A percentile compares a stretch with the other conserved stretches of the same genome.
phyloP scores from a whole-genome alignment of 2,329 filamentous ascomycete genomes.

The Clonostachys solani region DNA sequence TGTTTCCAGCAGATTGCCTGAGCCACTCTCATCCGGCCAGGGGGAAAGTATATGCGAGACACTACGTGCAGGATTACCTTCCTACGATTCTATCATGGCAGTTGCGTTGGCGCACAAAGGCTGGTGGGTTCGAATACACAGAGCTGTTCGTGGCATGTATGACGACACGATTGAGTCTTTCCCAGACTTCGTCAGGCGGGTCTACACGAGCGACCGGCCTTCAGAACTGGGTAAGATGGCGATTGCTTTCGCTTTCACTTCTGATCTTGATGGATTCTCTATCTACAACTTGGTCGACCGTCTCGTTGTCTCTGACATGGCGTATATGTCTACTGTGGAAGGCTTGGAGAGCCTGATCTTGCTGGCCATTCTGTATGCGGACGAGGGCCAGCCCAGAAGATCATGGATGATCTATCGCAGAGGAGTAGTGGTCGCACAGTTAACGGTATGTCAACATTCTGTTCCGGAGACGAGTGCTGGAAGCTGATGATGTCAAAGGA shows the following conservation, averaged over 20 bases:
- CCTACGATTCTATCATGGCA: slow-evolving; percentile 2
- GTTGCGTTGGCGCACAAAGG: neutral
- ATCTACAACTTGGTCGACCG: slow-evolving; percentile 28
- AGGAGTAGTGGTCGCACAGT: slow-evolving; percentile 32
- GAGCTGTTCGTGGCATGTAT: neutral
- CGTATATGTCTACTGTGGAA: slow-evolving; percentile 30
- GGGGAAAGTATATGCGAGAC: slow-evolving; percentile 1
- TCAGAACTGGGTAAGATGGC: neutral
- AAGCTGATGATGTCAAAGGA: neutral
- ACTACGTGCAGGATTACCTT: slow-evolving; percentile 2
- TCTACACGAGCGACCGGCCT: neutral
- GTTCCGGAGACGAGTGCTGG: neutral
- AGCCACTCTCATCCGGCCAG: neutral
- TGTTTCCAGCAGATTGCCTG: slow-evolving; percentile 2
- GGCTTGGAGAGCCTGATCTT: slow-evolving; percentile 36
- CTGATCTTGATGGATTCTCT: neutral
- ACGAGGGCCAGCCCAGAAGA: slow-evolving; percentile 35
- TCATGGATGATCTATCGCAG: slow-evolving; percentile 34
- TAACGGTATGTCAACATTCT: slow-evolving; percentile 24
- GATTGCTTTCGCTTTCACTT: neutral
- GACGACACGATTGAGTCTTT: neutral
- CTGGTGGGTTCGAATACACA: slow-evolving; percentile 2
- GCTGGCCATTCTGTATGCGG: slow-evolving; percentile 34
- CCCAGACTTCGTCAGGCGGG: neutral
- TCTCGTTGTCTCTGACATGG: slow-evolving; percentile 32